Conservation (phyloP, 164 flowering plant species). For the Pachysandra terminalis region DNA sequence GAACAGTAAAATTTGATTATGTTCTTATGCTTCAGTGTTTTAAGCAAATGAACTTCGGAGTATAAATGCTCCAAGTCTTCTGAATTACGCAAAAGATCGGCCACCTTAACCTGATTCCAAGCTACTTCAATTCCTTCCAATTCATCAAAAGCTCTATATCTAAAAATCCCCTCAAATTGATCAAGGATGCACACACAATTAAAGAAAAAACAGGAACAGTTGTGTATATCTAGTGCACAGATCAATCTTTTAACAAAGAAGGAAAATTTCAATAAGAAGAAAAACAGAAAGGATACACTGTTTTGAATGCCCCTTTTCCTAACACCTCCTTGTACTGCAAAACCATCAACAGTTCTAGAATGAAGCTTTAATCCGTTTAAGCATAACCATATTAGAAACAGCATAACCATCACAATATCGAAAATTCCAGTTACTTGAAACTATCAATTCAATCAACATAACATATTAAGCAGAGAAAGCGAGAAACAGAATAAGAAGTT, state of each 20-base stretch:
- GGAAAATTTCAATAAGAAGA: background rate
- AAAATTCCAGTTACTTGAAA: background rate
- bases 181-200: conserved; percentile 44
- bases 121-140: conserved; percentile 97
- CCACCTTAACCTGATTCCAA: conserved; percentile 93
- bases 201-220: too few species aligned
- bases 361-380: too few species aligned
- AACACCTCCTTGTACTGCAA: conserved; percentile 89
- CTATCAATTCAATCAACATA: too few species aligned
- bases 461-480: background rate
- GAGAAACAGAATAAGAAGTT: background rate
- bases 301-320: conserved; percentile 96
- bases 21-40: conserved; percentile 93
- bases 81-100: conserved; percentile 62
- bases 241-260: background rate
- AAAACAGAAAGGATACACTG: conserved; percentile 86
- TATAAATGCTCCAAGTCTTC: conserved; percentile 84
- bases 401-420: background rate
- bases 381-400: background rate
- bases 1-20: conserved; percentile 92
- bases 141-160: conserved; percentile 95
- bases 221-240: too few species aligned
- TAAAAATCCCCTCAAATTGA: conserved; percentile 21
- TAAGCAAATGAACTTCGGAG: conserved; percentile 92
- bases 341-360: conserved; percentile 8